phyloP scores from a whole-genome alignment of 2,329 filamentous ascomycete species.

The Helotiales sp. region DNA sequence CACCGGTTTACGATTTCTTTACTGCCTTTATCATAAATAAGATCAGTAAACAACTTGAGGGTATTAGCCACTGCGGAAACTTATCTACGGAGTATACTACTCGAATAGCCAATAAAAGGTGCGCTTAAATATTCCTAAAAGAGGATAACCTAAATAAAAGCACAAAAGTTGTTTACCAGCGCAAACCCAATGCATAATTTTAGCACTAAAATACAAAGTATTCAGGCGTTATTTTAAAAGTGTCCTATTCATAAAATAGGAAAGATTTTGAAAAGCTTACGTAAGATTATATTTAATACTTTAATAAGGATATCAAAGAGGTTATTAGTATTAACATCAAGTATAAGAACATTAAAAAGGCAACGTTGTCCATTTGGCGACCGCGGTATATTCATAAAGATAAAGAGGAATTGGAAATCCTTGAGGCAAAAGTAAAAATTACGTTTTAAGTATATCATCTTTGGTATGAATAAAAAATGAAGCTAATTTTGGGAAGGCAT shows the following conservation, averaged over 20 bases:
- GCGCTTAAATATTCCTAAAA: slow-evolving; percentile 14
- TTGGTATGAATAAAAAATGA: too few relatives aligned
- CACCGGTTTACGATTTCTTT: slow-evolving; percentile 7
- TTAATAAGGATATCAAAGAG: slow-evolving; percentile 11
- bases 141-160: slow-evolving; percentile 15
- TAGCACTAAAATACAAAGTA: slow-evolving; percentile 14
- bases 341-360: slow-evolving; percentile 3
- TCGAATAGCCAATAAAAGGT: slow-evolving; percentile 7
- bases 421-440: too few relatives aligned
- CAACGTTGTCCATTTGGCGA: slow-evolving; percentile 16
- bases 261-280: slow-evolving; percentile 15
- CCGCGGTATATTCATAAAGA: slow-evolving; percentile 6
- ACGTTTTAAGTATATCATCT: too few relatives aligned
- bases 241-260: slow-evolving; percentile 18
- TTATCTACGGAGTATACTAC: slow-evolving; percentile 19
- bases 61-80: slow-evolving; percentile 10
- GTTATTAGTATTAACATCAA: slow-evolving; percentile 11
- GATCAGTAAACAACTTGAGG: slow-evolving; percentile 18
- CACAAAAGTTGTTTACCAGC: slow-evolving; percentile 13
- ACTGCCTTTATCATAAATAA: slow-evolving; percentile 5
- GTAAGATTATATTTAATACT: slow-evolving; percentile 13
- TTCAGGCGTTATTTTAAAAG: slow-evolving; percentile 19
- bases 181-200: slow-evolving; percentile 18
- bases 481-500: too few relatives aligned
- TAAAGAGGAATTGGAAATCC: slow-evolving; percentile 13